Evolutionary conservation across 164 flowering plant species (phyloP), one percentile per base, ranked within the genome.

Genomic region (Liquidambar formosana): DNA sequence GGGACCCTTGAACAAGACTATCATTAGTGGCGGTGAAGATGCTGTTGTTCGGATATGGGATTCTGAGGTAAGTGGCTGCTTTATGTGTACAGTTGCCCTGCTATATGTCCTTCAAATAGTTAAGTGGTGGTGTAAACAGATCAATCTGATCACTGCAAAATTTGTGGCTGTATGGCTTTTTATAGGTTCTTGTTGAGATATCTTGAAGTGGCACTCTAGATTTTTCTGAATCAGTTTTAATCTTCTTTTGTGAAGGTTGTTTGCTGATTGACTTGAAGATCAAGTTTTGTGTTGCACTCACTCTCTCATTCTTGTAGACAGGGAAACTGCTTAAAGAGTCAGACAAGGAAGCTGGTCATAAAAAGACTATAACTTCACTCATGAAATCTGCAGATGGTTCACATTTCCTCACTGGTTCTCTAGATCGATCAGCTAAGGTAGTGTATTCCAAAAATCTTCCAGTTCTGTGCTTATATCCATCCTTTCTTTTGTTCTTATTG

Each of bases 351-450:
- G 65, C 65, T 19, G 92, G 97, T 64, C 99, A 95, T 68, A 86
- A 88, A 66, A 93, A 91, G 63, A 22, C 91, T 2, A 81, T 95
- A 45, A 82, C 99, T 13, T 89, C 97, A 21, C 86, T 95, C 33
- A 25, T 85, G 66, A 90, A 88, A 77, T 79, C 99, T 33, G 80
- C 75, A 10, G 99, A 95, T 76, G 85, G 87, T 28, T 88, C 97
- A 46, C 94, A 95, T 77, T 91, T 95, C 67, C 77, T 93, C 33
- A 88, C 97, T 6, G 97, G 97, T 27, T 95, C 97, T 19, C 76
- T 83, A n/a, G 99, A 93, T 78, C 93, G 90, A 75, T 88, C 97
- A 66, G 97, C 97, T n/a, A 93, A 82, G 91, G 99, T 91, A 71
- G 18, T n/a, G n/a, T 15, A 11, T 57, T 8, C 21, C 10, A 25